These are phyloP conservation scores for Serendipita sp. DNA, from an alignment of 768 basidiomycete species.

Conservation along the genomic window DNA sequence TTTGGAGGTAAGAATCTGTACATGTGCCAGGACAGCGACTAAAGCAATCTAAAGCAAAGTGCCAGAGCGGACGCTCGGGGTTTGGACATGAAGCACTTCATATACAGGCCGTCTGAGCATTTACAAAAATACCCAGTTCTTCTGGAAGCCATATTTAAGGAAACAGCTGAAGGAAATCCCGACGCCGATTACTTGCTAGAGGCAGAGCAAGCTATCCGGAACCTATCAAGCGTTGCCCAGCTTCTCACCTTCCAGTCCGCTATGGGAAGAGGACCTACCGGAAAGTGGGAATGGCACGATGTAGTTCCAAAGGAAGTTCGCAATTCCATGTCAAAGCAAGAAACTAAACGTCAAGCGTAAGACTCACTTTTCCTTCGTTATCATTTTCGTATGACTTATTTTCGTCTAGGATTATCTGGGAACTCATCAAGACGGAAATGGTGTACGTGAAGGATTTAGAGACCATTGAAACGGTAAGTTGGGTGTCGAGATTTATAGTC, in stretches of 20 bases:
- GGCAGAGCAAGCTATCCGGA: constrained; percentile 72
- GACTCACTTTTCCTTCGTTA: background rate
- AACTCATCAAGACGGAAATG: constrained; percentile 93
- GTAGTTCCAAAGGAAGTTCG: constrained; percentile 55
- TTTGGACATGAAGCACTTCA: constrained; percentile 63
- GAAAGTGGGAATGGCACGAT: constrained; percentile 85
- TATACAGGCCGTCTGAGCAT: constrained; percentile 67
- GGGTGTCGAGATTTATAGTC: background rate
- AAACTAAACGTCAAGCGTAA: constrained; percentile 59
- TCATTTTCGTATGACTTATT: background rate
- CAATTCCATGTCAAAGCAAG: constrained; percentile 48
- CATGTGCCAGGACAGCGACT: constrained; percentile 1
- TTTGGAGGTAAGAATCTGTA: constrained; percentile 47
- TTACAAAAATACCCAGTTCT: constrained; percentile 72
- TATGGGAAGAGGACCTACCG: constrained; percentile 65
- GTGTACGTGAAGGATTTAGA: constrained; percentile 85
- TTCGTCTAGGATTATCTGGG: constrained; percentile 66
- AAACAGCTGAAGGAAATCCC: constrained; percentile 65
- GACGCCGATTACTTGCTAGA: constrained; percentile 72
- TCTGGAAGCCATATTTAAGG: constrained; percentile 71
- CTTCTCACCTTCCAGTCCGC: constrained; percentile 81
- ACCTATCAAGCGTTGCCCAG: constrained; percentile 65
- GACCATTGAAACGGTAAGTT: constrained; percentile 56
- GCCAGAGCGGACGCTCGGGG: constrained; percentile 37
- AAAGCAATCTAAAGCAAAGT: constrained; percentile 28